Base-by-base conservation (phyloP, 306 rosid species). In the Cicer pinnatifidum region DNA sequence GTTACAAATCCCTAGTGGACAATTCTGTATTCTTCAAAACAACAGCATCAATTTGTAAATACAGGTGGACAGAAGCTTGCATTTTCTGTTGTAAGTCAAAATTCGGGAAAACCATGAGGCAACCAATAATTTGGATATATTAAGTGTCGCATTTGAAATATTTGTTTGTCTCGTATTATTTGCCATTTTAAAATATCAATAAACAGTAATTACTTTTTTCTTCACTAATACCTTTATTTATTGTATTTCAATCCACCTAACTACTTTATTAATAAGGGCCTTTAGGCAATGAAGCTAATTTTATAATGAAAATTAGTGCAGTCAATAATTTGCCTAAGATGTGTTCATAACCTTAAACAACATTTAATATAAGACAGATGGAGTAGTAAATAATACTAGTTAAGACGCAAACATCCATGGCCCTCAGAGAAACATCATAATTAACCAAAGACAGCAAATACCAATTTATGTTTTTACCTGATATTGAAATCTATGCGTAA, bases 401-500 rank as follows among this genome's bases (percentile, higher is more conserved):
- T 63, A 70, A 38, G 64, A 66, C 1, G 17, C 37, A 9, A 10
- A 23, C 62, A 48, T 54, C 11, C 61, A 75, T 52, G 19, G 19
- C 44, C 69, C 69, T 38, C 7, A 23, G 9, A 39, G 38, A 38
- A 80, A 61, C 46, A 48, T 69, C 76, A 62, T 48, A 69, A 11
- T 37, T 39, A 81, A 73, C 51, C 67, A 78, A 65, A 51, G 38
- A 45, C 19, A 53, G 51, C 0, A 78, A 69, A 69, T 8, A 69
- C 51, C 56, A 8, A 73, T 17, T 47, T 66, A 62, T 64, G 46
- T 59, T 60, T 79, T 64, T 86, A 92, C 98, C 98, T 94, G 83
- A 94, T 71, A 83, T 91, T 87, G 85, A 94, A 94, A 76, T 87
- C 92, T 23, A 94, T 87, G 17, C 95, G 97, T 68, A 91, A 82